phyloP scores from a whole-genome alignment of 2,329 filamentous ascomycete genomes.

The Pyrenophora seminiperda region DNA sequence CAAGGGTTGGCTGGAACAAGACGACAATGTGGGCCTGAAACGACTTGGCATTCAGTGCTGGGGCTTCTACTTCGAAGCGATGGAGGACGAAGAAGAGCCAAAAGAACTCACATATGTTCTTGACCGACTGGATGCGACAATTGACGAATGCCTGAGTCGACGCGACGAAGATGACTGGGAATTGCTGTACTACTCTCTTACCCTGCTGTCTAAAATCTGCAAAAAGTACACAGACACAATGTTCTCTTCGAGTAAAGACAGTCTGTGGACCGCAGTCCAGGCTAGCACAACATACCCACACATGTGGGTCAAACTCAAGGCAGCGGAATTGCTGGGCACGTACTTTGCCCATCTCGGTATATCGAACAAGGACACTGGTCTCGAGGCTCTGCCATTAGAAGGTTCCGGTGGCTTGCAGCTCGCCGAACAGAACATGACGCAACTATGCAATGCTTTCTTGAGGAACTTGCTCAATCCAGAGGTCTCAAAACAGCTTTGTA shows the following conservation, averaged over 20 bases:
- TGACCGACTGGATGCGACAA: constrained; percentile 57
- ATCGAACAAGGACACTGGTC: constrained; percentile 60
- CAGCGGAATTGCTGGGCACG: constrained; percentile 73
- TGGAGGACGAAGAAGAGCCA: constrained; percentile 56
- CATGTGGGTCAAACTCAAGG: constrained; percentile 74
- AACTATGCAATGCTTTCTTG: constrained; percentile 62
- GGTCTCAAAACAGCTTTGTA: constrained; percentile 74
- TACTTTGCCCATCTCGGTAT: constrained; percentile 81
- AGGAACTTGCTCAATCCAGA: constrained; percentile 65
- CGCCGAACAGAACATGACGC: constrained; percentile 65
- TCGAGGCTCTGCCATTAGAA: constrained; percentile 64
- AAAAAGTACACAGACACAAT: constrained; percentile 68
- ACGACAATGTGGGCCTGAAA: constrained; percentile 71
- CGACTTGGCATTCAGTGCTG: constrained; percentile 80
- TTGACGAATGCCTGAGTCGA: constrained; percentile 56
- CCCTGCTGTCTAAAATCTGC: constrained; percentile 70
- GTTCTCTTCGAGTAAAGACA: constrained; percentile 63
- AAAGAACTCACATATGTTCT: constrained; percentile 70
- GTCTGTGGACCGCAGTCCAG: constrained; percentile 74
- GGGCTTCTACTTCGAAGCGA: constrained; percentile 77
- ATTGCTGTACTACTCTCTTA: constrained; percentile 73
- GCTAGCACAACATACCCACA: constrained; percentile 74
- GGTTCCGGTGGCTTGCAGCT: constrained; percentile 75
- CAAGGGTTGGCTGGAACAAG: constrained; percentile 75
- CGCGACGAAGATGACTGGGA: constrained; percentile 69